Evolutionary conservation across 805 yeast genomes (phyloP).

Genomic region (Isabelozyma rhagii): DNA sequence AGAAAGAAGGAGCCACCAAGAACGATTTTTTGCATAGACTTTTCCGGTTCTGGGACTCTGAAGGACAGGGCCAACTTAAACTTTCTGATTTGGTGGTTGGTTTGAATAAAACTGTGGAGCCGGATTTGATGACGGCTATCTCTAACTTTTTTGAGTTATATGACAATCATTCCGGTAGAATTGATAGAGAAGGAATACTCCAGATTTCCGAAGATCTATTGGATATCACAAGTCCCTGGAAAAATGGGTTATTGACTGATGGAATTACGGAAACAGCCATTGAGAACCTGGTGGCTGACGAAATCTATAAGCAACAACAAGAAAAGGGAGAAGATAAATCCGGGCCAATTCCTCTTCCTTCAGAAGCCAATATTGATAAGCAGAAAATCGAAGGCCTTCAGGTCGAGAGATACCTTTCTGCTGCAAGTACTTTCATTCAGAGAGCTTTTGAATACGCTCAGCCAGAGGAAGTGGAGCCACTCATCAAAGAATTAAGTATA

Average conservation of each 20-base stretch:
- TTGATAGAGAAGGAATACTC: slow-evolving; percentile 76
- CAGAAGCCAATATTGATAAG: slow-evolving; percentile 60
- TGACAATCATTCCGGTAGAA: slow-evolving; percentile 58
- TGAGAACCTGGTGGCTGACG: slow-evolving; percentile 66
- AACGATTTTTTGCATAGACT: slow-evolving; percentile 47
- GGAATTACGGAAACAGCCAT: slow-evolving; percentile 57
- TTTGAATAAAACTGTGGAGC: slow-evolving; percentile 61
- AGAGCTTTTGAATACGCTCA: slow-evolving; percentile 89
- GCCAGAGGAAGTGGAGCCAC: slow-evolving; percentile 48
- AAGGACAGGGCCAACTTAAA: slow-evolving; percentile 51
- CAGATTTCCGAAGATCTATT: slow-evolving; percentile 85
- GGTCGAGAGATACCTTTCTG: slow-evolving; percentile 76
- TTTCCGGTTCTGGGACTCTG: slow-evolving; percentile 70
- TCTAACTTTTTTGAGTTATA: slow-evolving; percentile 78
- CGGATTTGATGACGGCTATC: slow-evolving; percentile 74
- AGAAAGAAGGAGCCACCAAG: slow-evolving; percentile 4
- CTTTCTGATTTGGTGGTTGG: slow-evolving; percentile 73
- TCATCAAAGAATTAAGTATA: slow-evolving; percentile 35
- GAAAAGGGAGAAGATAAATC: slow-evolving; percentile 17
- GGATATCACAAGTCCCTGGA: slow-evolving; percentile 81
- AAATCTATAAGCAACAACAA: slow-evolving; percentile 44
- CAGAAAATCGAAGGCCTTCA: slow-evolving; percentile 61
- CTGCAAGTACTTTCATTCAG: slow-evolving; percentile 83
- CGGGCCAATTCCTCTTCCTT: slow-evolving; percentile 45
- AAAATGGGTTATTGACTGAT: slow-evolving; percentile 68